Base-by-base conservation (phyloP, 106 monocot species). In the Dendrobium catenatum region DNA sequence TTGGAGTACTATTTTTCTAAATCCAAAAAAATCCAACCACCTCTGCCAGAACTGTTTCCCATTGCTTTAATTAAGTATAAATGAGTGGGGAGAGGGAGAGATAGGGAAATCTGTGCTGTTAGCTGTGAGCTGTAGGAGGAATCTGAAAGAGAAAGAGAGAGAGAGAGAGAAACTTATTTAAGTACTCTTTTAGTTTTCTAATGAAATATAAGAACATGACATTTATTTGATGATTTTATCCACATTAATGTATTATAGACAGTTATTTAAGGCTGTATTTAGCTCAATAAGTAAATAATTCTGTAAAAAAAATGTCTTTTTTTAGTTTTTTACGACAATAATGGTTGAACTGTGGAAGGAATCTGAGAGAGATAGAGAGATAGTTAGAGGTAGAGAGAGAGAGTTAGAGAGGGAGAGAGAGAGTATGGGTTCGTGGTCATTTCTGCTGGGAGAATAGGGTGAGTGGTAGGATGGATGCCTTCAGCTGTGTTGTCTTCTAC, bases 401-500 rank as follows among this genome's bases (percentile, higher is more conserved):
- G 0, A 68, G 13, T 0, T 27, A 27, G 27, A 27, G 68, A 10
- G 9, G 33, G 22, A 68, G 27, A 29, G 70, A 70, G 70, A 70
- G 70, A 70, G 70, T 11, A 37, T 70, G 70, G 70, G 70, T 31
- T 70, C 70, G 70, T 70, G 70, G 70, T 70, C 70, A 70, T 70
- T 70, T 70, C 70, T 31, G 37, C 33, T 31, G 70, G 37, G 33
- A 70, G 70, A 70, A 37, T 3, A 70, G 70, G 37, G 70, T 31
- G 70, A 70, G 70, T 31, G 70, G 70, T 27, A 37, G 33, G 33
- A 70, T n/a, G 33, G 70, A 37, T 27, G 70, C 37, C 33, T 27
- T 16, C 70, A 33, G 33, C 33, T 70, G 70, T 70, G 70, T 70
- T 70, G 70, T 33, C 70, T 70, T 70, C 37, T 70, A 70, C 70